phyloP scores from a whole-genome alignment of 108 stramenopile species.

The Nitzschia putrida region DNA sequence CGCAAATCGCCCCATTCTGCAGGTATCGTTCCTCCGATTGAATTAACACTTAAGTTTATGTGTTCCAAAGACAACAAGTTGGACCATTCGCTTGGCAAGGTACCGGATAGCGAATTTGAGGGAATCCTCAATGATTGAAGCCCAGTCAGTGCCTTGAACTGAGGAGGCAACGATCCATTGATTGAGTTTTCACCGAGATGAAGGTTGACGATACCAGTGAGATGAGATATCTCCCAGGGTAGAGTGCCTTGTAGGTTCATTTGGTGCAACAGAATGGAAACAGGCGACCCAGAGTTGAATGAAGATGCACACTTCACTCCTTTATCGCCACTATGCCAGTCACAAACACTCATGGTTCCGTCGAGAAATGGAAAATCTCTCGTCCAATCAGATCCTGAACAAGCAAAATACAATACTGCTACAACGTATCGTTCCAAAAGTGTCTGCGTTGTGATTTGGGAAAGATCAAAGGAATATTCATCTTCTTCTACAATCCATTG shows the following conservation, averaged over 20 bases:
- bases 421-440: constrained; percentile 2
- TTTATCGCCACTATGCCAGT: constrained; percentile 5
- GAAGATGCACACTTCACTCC: background rate
- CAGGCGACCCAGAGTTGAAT: background rate
- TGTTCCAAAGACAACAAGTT: too few relatives aligned
- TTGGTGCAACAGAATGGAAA: background rate
- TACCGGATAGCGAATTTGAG: too few relatives aligned
- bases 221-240: background rate
- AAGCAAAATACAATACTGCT: background rate
- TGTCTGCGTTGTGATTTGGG: background rate
- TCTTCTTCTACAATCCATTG: constrained; percentile 8
- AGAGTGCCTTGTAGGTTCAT: background rate
- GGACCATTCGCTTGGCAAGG: too few relatives aligned
- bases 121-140: background rate
- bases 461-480: background rate
- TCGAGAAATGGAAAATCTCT: background rate
- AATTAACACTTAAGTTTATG: background rate
- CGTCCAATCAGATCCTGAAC: background rate
- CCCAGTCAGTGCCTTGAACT: background rate
- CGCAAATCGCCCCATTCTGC: too few relatives aligned
- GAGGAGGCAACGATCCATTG: background rate
- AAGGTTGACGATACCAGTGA: too few relatives aligned
- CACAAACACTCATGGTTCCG: background rate
- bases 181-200: too few relatives aligned
- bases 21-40: too few relatives aligned